Evolutionary conservation across 345 rosid species (phyloP), one percentile per base, ranked within the genome.

Genomic region (Eucalyptus polybractea): DNA sequence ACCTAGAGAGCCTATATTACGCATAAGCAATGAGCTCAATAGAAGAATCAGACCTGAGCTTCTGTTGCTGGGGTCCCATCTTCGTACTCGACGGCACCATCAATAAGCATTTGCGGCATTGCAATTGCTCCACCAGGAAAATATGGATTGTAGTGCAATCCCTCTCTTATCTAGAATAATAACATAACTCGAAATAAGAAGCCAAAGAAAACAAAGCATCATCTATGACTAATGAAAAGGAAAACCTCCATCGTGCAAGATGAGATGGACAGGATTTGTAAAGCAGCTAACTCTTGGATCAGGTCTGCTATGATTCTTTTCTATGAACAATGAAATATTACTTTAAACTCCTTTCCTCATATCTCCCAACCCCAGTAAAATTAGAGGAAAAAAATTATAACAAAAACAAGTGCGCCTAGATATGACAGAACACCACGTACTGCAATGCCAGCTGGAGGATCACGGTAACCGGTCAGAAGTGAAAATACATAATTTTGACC

Each of bases 71-170:
- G 96, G 90, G 93, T 95, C 87, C 98, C 99, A 94, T 98, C 99
- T 93, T 97, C 99, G 67, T 97, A 98, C 95, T 98, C 99, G 44
- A 98, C 89, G 88, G 99, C 99, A 90, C 96, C 99, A 93, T 98
- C 99, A 86, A 86, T 96, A 86, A 98, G 97, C 99, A 98, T 97
- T 90, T 98, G 94, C 29, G 99, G 99, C 99, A 98, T 98, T 80
- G 99, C 99, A 91, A 98, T 98, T 56, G 99, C 99, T 91, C 99
- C 99, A 40, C 99, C 99, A 37, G 99, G 99, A 89, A 98, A 98
- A 93, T 98, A 98, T 87, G 99, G 99, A 89, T 97, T 98, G 91
- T 98, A 98, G 91, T 98, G 97, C 90, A 98, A 88, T 53, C 99
- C 99, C 40, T 96, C 99, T 80, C 99, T 93, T 40, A 98, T 97